Conservation (phyloP, 1,284 basidiomycete species). For the Cryptococcus jaspeensis region DNA sequence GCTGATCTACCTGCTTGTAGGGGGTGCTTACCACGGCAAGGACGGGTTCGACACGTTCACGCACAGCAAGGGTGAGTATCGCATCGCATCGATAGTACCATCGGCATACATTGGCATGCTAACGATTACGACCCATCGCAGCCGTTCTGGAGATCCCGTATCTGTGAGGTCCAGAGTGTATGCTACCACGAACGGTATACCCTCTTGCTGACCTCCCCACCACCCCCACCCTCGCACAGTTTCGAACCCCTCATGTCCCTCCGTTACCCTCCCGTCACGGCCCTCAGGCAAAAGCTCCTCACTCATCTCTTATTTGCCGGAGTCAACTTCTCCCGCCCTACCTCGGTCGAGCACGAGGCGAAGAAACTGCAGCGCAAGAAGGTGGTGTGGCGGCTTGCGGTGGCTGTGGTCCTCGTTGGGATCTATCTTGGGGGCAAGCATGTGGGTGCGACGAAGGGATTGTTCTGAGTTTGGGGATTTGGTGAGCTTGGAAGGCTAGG, state of each 20-base stretch:
- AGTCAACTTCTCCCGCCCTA: slow-evolving; percentile 33
- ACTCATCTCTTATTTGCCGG: slow-evolving; percentile 26
- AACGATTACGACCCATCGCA: slow-evolving; percentile 1
- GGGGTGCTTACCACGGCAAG: slow-evolving; percentile 48
- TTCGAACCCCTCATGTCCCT: slow-evolving; percentile 41
- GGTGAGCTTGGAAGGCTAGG: too few relatives aligned
- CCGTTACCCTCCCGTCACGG: slow-evolving; percentile 42
- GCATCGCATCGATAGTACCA: not conserved
- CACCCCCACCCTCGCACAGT: slow-evolving; percentile 22
- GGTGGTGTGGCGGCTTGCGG: slow-evolving; percentile 5
- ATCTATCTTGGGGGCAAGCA: not conserved
- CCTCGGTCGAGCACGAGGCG: slow-evolving; percentile 40
- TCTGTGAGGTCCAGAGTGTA: slow-evolving; percentile 18
- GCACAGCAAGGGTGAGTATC: slow-evolving; percentile 42
- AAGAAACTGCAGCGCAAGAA: slow-evolving; percentile 8
- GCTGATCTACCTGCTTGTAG: slow-evolving; percentile 12
- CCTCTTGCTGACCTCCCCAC: too few relatives aligned
- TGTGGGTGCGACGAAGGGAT: too few relatives aligned
- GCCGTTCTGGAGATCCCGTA: slow-evolving; percentile 43
- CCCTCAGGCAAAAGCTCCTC: slow-evolving; percentile 21
- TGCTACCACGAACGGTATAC: not conserved
- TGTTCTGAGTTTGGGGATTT: too few relatives aligned
- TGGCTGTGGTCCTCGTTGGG: not conserved
- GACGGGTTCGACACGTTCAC: slow-evolving; percentile 49
- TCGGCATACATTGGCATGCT: not conserved